phyloP scores from a whole-genome alignment of 345 rosid species.

The Citrus australasica region DNA sequence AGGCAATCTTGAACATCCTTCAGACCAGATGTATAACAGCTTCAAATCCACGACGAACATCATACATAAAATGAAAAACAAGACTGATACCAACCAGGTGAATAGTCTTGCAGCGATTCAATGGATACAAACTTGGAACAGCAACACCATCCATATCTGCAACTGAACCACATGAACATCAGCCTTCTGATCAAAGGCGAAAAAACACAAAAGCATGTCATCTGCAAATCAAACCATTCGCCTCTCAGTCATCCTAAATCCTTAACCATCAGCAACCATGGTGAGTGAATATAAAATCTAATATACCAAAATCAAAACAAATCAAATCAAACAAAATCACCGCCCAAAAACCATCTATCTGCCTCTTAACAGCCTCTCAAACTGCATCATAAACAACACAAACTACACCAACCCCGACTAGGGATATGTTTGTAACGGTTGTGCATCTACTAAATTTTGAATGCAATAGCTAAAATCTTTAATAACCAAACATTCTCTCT shows the following conservation, averaged over 20 bases:
- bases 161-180: conserved; percentile 14
- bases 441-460: background rate
- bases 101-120: conserved; percentile 92
- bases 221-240: background rate
- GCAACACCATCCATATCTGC: conserved; percentile 76
- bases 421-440: background rate
- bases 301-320: background rate
- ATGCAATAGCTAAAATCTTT: background rate
- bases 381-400: background rate
- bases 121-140: conserved; percentile 72
- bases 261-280: background rate
- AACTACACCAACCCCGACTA: background rate
- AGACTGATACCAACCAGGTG: conserved; percentile 68
- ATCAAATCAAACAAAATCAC: background rate
- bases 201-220: background rate
- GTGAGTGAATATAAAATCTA: background rate
- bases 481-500: background rate
- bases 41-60: conserved; percentile 29
- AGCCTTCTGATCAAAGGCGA: background rate
- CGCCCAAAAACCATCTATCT: background rate
- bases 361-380: background rate
- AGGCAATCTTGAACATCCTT: conserved; percentile 42
- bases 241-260: background rate
- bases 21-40: conserved; percentile 41
- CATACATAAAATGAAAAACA: conserved; percentile 18